phyloP scores from a whole-genome alignment of 2,329 filamentous ascomycete species.

The Colletotrichum gigasporum region DNA sequence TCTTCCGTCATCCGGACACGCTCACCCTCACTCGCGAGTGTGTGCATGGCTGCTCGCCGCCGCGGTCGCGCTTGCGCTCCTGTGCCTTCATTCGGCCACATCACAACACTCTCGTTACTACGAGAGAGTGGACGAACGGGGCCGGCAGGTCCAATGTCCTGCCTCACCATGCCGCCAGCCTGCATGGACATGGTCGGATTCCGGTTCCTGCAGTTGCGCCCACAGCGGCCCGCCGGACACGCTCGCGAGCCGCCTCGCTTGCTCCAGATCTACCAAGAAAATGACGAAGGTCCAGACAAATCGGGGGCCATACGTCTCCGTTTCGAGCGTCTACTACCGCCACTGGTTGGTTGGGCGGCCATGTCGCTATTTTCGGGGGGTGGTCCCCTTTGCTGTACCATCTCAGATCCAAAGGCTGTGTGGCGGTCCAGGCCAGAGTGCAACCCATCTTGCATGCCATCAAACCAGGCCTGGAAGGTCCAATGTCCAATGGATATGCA shows the following conservation, averaged over 20 bases:
- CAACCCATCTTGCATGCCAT: slow-evolving; percentile 24
- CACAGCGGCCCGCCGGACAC: slow-evolving; percentile 20
- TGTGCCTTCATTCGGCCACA: slow-evolving; percentile 21
- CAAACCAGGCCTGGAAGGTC: slow-evolving; percentile 3
- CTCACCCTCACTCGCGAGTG: not conserved
- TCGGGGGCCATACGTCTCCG: slow-evolving; percentile 7
- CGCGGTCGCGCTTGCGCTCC: slow-evolving; percentile 8
- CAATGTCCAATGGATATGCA: slow-evolving; percentile 17
- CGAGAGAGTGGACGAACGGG: slow-evolving; percentile 3
- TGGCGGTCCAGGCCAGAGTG: slow-evolving; percentile 23
- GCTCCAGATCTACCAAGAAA: slow-evolving; percentile 1
- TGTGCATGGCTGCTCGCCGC: not conserved
- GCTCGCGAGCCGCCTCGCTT: slow-evolving; percentile 28
- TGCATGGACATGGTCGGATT: slow-evolving; percentile 22
- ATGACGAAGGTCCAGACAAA: slow-evolving; percentile 23
- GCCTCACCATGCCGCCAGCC: slow-evolving; percentile 29
- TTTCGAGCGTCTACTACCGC: slow-evolving; percentile 24
- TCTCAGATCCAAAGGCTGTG: slow-evolving; percentile 21
- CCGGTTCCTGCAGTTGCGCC: slow-evolving; percentile 31
- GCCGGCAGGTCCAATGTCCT: slow-evolving; percentile 21
- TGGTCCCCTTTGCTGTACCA: slow-evolving; percentile 14
- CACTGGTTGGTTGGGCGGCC: slow-evolving; percentile 26
- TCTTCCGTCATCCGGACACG: slow-evolving; percentile 17
- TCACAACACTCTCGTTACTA: slow-evolving; percentile 6
- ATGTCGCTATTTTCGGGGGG: slow-evolving; percentile 28